Evolutionary conservation across 2,329 filamentous ascomycete genomes (phyloP).

Genomic region (Aureobasidium sp.): DNA sequence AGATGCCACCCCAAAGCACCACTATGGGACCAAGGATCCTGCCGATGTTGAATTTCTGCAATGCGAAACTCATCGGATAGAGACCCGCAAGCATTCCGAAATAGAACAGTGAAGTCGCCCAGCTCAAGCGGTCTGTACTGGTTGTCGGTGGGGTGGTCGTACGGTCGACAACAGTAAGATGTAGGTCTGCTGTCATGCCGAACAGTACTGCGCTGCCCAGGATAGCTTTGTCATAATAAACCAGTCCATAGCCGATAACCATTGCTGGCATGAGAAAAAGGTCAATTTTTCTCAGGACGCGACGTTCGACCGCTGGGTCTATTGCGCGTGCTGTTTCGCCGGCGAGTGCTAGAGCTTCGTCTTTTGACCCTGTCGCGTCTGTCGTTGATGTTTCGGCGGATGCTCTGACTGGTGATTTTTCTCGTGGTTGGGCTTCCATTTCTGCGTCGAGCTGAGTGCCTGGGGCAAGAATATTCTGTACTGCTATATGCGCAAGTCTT

Average conservation of each 20-base stretch:
- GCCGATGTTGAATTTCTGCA: conserved; percentile 62
- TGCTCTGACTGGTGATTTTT: not conserved
- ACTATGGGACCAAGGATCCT: conserved; percentile 57
- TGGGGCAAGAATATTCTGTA: not conserved
- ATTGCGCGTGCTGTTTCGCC: conserved; percentile 49
- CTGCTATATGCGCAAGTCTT: not conserved
- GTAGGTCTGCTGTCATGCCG: conserved; percentile 65
- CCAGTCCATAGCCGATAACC: conserved; percentile 56
- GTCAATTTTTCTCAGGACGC: conserved; percentile 61
- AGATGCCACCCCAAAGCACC: conserved; percentile 59
- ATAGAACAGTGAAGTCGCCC: conserved; percentile 75
- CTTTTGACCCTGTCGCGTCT: conserved; percentile 34
- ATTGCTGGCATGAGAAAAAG: conserved; percentile 61
- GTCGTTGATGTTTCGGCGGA: conserved; percentile 5
- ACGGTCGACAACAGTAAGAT: conserved; percentile 49
- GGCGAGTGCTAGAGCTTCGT: conserved; percentile 53
- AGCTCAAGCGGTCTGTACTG: conserved; percentile 62
- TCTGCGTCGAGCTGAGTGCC: not conserved
- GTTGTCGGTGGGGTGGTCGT: conserved; percentile 48
- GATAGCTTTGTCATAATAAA: conserved; percentile 68
- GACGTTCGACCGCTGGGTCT: conserved; percentile 49
- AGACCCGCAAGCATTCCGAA: conserved; percentile 70
- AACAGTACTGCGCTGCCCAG: conserved; percentile 66
- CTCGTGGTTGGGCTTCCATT: not conserved
- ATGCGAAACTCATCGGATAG: conserved; percentile 64